Conservation (phyloP, 768 basidiomycete species). For the Hortiboletus campestris region DNA sequence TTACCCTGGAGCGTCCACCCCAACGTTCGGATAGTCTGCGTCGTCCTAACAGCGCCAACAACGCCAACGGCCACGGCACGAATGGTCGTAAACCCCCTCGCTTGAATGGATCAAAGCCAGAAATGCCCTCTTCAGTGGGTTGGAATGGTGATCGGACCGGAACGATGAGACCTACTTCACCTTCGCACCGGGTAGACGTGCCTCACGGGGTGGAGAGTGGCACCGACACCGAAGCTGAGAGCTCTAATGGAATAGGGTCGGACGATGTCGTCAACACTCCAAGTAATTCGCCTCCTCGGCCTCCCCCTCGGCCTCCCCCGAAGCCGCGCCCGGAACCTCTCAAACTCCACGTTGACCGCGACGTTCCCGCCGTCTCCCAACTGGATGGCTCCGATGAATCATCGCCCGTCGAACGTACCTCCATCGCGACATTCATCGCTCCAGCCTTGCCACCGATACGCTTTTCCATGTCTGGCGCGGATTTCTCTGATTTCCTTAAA, state of each 20-base stretch:
- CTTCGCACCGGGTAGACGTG: slow-evolving; percentile 64
- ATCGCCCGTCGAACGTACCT: slow-evolving; percentile 63
- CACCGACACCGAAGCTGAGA: slow-evolving; percentile 67
- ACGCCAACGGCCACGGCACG: background rate
- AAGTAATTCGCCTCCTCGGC: slow-evolving; percentile 37
- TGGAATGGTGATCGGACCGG: slow-evolving; percentile 23
- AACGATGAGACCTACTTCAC: slow-evolving; percentile 46
- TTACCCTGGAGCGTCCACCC: slow-evolving; percentile 36
- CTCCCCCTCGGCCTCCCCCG: slow-evolving; percentile 46
- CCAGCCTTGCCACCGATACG: slow-evolving; percentile 88
- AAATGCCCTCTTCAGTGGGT: slow-evolving; percentile 19
- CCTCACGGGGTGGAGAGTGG: slow-evolving; percentile 73
- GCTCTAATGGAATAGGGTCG: slow-evolving; percentile 37
- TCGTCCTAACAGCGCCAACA: slow-evolving; percentile 11
- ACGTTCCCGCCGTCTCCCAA: slow-evolving; percentile 24
- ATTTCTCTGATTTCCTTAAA: slow-evolving; percentile 74
- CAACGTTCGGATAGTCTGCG: slow-evolving; percentile 33
- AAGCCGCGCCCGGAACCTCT: slow-evolving; percentile 38
- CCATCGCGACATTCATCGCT: slow-evolving; percentile 76
- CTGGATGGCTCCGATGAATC: slow-evolving; percentile 52
- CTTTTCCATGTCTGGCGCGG: slow-evolving; percentile 81
- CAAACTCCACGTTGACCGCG: slow-evolving; percentile 22
- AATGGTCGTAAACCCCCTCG: slow-evolving; percentile 14
- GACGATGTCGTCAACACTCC: slow-evolving; percentile 23
- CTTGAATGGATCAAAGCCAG: slow-evolving; percentile 18